A percentile compares a stretch with the other conserved stretches of the same genome.
These are phyloP conservation scores for Umbilicaria muhlenbergii DNA, from an alignment of 495 filamentous ascomycete species.

Conservation along the genomic window DNA sequence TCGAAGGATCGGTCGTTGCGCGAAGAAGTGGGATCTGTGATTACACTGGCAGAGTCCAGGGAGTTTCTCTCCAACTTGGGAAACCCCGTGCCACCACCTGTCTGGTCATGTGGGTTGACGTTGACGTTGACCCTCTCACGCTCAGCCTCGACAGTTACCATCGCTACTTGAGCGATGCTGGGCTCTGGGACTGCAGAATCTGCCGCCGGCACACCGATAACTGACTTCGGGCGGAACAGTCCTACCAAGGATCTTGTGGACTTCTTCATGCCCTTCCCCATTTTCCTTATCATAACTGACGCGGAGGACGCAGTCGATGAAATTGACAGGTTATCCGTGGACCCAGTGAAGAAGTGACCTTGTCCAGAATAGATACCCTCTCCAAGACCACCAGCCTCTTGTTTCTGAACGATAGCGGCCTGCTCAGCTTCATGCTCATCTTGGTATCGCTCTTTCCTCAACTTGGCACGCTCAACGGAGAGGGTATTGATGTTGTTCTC, in stretches of 20 bases:
- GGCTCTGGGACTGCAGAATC: slow-evolving; percentile 47
- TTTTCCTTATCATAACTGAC: slow-evolving; percentile 98
- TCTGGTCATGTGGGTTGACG: slow-evolving; percentile 48
- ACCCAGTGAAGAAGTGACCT: slow-evolving; percentile 70
- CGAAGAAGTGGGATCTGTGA: slow-evolving; percentile 22
- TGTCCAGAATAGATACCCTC: slow-evolving; percentile 89
- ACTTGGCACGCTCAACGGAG: slow-evolving; percentile 40
- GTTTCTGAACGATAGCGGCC: slow-evolving; percentile 74
- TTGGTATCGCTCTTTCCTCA: slow-evolving; percentile 54
- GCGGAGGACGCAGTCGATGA: slow-evolving; percentile 96
- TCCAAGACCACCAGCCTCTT: slow-evolving; percentile 83
- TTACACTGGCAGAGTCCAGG: slow-evolving; percentile 37
- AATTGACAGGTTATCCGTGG: slow-evolving; percentile 92
- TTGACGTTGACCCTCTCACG: slow-evolving; percentile 71
- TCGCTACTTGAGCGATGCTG: slow-evolving; percentile 67
- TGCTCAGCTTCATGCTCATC: slow-evolving; percentile 72
- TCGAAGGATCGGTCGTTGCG: slow-evolving; percentile 41
- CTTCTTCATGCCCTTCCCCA: slow-evolving; percentile 96
- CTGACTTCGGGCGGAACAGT: slow-evolving; percentile 86
- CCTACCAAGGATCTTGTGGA: slow-evolving; percentile 80
- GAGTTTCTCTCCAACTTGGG: slow-evolving; percentile 78
- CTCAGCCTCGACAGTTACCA: slow-evolving; percentile 92
- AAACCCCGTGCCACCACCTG: slow-evolving; percentile 65
- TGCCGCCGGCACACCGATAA: slow-evolving; percentile 57
- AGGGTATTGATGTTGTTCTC: slow-evolving; percentile 45